Evolutionary conservation across 331 rosid genomes (phyloP).

Genomic region (Rosa hybrid): DNA sequence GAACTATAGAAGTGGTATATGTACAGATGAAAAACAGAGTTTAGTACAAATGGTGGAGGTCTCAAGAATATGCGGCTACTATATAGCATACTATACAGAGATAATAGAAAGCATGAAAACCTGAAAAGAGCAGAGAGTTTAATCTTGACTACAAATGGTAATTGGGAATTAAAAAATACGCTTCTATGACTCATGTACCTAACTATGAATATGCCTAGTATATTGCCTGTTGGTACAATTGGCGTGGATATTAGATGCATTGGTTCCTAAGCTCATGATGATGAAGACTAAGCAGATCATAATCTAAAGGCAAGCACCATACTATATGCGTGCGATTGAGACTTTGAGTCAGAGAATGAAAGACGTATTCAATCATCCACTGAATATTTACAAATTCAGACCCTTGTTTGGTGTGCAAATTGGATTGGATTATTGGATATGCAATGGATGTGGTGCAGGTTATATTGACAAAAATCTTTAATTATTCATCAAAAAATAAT

Average conservation of each 20-base stretch:
- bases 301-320: neutral
- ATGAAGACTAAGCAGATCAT: constrained; percentile 27
- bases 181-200: neutral
- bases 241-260: constrained; percentile 34
- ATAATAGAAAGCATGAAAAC: constrained; percentile 41
- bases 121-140: constrained; percentile 12
- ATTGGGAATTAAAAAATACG: neutral
- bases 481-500: neutral
- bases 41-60: constrained; percentile 55
- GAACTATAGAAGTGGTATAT: neutral
- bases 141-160: neutral
- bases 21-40: constrained; percentile 34
- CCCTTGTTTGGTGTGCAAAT: too few species aligned
- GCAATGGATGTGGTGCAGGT: neutral
- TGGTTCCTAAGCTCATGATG: constrained; percentile 43
- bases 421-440: neutral
- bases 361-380: too few species aligned
- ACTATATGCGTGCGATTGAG: neutral
- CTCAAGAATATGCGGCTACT: constrained; percentile 76
- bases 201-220: constrained; percentile 16
- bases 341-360: neutral
- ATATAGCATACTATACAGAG: constrained; percentile 16
- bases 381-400: neutral
- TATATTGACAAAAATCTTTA: neutral
- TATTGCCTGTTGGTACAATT: constrained; percentile 39